Evolutionary conservation across 2,329 filamentous ascomycete genomes (phyloP), one percentile per base, ranked within the genome.

Genomic region (Ustulina deusta): DNA sequence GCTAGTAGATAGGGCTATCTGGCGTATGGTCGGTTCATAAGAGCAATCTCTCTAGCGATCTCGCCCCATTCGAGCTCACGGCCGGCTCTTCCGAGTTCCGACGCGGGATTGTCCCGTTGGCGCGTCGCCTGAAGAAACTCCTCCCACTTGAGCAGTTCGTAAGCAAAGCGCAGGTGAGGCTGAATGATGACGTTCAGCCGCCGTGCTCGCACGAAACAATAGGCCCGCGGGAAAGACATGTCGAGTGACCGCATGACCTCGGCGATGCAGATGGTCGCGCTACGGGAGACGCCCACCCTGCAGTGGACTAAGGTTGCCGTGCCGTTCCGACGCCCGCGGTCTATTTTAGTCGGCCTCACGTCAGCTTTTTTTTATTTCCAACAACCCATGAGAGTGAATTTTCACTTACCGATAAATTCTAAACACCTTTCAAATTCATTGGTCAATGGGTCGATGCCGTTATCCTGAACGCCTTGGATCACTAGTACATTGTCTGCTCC

Each of bases 111-210:
- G 77, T 77, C 83, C 74, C 79, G 83, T 77, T 80, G 86, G 79
- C 81, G 85, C 79, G 74, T 79, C 51, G 77, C 75, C 75, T 87
- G 88, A 69, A 94, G 88, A 36, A 86, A 80, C 79, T 97, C 95
- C 80, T 99, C 96, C 93, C 95, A 98, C 79, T 97, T 97, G 58
- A 99, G 85, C 34, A 99, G 86, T 81, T 99, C 96, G 77, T 98
- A 97, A 73, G 92, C 92, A 81, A 99, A 99, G 66, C 93, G 88
- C 63, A 99, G 85, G 82, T 99, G 95, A 13, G 96, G 96, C 79
- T 99, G 96, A 71, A 99, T 98, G 71, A 99, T 99, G 60, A 99
- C 96, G 77, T 99, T 99, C 55, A 99, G 84, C 68, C 96, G 87
- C 61, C 96, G 88, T 22, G 96, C 96, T 36, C 96, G 90, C 42